phyloP scores from a whole-genome alignment of 306 rosid species.

The Pterocarpus macrocarpus region DNA sequence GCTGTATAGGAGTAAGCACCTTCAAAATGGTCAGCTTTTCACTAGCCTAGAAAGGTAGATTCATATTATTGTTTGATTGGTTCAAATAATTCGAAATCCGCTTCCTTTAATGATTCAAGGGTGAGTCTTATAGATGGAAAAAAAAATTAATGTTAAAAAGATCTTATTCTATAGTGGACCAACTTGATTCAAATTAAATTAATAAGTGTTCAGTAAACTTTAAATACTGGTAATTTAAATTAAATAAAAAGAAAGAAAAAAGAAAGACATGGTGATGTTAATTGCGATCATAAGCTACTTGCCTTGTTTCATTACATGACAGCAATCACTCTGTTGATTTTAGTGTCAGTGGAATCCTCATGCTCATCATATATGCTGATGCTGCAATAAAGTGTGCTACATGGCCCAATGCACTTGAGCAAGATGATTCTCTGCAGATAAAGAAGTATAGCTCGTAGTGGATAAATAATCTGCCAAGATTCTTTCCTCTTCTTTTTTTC shows the following conservation, averaged over 20 bases:
- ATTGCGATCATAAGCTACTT: neutral
- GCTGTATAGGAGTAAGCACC: too few relatives aligned
- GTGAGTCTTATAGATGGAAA: too few relatives aligned
- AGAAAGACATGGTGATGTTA: neutral
- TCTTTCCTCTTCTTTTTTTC: neutral
- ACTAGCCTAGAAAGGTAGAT: neutral
- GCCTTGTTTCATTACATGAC: neutral
- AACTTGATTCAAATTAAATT: too few relatives aligned
- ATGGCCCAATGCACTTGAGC: neutral
- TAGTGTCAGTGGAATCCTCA: conserved; percentile 27
- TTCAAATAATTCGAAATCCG: too few relatives aligned
- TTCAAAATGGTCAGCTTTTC: neutral
- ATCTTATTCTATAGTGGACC: too few relatives aligned
- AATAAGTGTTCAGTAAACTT: too few relatives aligned
- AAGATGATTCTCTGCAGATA: neutral
- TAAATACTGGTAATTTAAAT: too few relatives aligned
- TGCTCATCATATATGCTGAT: neutral
- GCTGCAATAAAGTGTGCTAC: neutral
- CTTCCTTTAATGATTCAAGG: too few relatives aligned
- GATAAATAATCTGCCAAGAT: too few relatives aligned
- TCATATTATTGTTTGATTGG: too few relatives aligned
- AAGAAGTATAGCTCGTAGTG: neutral
- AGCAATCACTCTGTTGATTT: neutral
- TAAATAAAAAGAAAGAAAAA: neutral
- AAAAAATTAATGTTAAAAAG: too few relatives aligned